These are phyloP conservation scores for Cicer yamashitae DNA, from an alignment of 306 rosid species.

Conservation along the genomic window DNA sequence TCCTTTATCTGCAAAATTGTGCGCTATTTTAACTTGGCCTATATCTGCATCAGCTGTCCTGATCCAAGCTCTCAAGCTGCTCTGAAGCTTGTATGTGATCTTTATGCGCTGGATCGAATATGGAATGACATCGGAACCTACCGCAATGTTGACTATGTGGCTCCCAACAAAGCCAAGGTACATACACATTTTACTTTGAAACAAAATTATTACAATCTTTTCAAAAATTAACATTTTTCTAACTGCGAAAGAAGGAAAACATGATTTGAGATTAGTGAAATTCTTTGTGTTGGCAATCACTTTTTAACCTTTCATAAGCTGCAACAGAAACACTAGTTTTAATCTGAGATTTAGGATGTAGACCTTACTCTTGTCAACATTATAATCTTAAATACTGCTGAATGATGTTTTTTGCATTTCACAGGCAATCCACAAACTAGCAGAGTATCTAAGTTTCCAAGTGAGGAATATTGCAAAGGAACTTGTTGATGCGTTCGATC, in stretches of 20 bases:
- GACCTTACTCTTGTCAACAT: slow-evolving; percentile 7
- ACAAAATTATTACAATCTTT: neutral
- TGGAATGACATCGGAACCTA: slow-evolving; percentile 99
- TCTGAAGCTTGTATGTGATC: slow-evolving; percentile 89
- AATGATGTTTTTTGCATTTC: slow-evolving; percentile 32
- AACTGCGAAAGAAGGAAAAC: slow-evolving; percentile 15
- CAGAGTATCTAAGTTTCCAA: slow-evolving; percentile 85
- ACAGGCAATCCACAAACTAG: slow-evolving; percentile 92
- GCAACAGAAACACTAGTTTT: neutral
- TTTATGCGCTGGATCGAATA: slow-evolving; percentile 89
- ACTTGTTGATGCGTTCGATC: slow-evolving; percentile 85
- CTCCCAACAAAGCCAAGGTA: slow-evolving; percentile 99
- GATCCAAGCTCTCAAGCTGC: slow-evolving; percentile 82
- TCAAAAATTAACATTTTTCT: neutral
- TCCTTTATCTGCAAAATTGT: slow-evolving; percentile 23
- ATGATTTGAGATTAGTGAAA: neutral
- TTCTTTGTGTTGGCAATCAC: neutral
- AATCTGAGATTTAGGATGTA: slow-evolving; percentile 21
- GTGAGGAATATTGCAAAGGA: slow-evolving; percentile 88
- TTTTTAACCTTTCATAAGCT: neutral
- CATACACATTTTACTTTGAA: slow-evolving; percentile 8
- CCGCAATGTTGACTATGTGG: slow-evolving; percentile 93
- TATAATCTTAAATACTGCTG: slow-evolving; percentile 8
- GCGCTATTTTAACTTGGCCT: slow-evolving; percentile 37
- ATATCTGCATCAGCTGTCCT: slow-evolving; percentile 66